Evolutionary conservation across 306 rosid species (phyloP).

Genomic region (Fragaria nilgerrensis): DNA sequence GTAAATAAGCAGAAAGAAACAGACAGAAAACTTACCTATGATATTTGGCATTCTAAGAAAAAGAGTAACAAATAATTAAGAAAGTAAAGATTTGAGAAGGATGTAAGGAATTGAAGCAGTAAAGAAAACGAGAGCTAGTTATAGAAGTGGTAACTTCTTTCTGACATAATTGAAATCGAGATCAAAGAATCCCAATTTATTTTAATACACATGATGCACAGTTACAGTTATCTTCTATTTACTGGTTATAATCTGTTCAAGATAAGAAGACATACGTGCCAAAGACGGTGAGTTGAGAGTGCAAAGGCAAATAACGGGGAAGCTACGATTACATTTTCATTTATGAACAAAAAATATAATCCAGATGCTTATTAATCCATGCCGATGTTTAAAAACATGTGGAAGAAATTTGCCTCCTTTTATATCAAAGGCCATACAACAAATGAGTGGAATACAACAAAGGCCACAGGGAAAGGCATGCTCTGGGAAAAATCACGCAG

Average conservation of each 20-base stretch:
- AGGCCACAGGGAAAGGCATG: no score
- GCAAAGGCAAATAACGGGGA: background rate
- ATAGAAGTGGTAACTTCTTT: background rate
- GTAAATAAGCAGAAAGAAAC: background rate
- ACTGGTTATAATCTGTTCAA: background rate
- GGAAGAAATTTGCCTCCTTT: background rate
- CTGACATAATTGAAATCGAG: background rate
- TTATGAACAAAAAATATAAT: background rate
- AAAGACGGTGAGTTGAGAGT: background rate
- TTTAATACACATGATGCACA: background rate
- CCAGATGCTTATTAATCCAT: no score
- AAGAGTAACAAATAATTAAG: background rate
- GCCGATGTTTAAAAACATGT: background rate
- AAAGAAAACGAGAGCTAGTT: background rate
- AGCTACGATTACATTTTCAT: background rate
- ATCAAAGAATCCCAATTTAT: background rate
- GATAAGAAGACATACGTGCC: background rate
- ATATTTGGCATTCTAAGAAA: background rate
- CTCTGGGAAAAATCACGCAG: background rate
- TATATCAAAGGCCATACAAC: background rate
- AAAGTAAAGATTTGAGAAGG: background rate
- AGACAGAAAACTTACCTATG: background rate
- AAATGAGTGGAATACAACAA: background rate
- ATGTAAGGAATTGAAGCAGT: background rate
- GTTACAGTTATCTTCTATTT: background rate